Percentiles rank a stretch among this genome's conserved stretches.
Conservation (phyloP, 1,284 basidiomycete species). For the Schizophyllum amplum region DNA sequence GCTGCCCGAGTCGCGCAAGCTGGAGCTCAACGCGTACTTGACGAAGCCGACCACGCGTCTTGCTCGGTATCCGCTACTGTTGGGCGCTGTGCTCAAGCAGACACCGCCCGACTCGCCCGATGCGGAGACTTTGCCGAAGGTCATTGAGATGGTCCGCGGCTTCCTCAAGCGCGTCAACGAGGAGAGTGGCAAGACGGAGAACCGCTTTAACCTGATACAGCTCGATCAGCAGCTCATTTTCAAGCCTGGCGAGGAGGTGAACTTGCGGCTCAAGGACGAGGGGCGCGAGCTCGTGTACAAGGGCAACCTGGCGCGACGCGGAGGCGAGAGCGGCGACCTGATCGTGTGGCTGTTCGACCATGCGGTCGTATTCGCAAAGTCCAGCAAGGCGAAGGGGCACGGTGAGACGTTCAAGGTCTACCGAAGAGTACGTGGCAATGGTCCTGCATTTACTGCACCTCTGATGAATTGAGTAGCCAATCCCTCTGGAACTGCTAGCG, state of each 20-base stretch:
- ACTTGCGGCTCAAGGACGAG: conserved; percentile 82
- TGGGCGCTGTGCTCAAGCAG: conserved; percentile 91
- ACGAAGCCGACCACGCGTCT: conserved; percentile 98
- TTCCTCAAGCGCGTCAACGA: conserved; percentile 87
- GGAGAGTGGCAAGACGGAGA: conserved; percentile 90
- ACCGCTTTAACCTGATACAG: conserved; percentile 87
- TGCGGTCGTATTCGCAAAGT: conserved; percentile 92
- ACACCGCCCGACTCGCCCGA: conserved; percentile 91
- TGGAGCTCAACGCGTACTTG: conserved; percentile 96
- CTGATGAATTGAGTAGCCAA: conserved; percentile 53
- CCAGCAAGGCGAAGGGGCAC: conserved; percentile 75
- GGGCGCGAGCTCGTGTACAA: conserved; percentile 91
- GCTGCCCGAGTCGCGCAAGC: conserved; percentile 89
- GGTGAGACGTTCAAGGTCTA: conserved; percentile 89
- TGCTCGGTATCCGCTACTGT: conserved; percentile 89
- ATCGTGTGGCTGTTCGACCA: conserved; percentile 97
- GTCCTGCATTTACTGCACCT: not conserved
- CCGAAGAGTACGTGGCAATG: conserved; percentile 59
- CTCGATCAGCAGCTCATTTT: conserved; percentile 85
- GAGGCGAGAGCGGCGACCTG: conserved; percentile 60
- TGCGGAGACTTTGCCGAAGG: conserved; percentile 23
- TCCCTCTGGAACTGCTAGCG: conserved; percentile 90
- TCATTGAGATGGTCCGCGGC: conserved; percentile 72
- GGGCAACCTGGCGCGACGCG: conserved; percentile 88
- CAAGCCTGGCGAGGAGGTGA: conserved; percentile 79